Evolutionary conservation across 768 basidiomycete species (phyloP), one percentile per base, ranked within the genome.

Genomic region (Glaciozyma martinii): DNA sequence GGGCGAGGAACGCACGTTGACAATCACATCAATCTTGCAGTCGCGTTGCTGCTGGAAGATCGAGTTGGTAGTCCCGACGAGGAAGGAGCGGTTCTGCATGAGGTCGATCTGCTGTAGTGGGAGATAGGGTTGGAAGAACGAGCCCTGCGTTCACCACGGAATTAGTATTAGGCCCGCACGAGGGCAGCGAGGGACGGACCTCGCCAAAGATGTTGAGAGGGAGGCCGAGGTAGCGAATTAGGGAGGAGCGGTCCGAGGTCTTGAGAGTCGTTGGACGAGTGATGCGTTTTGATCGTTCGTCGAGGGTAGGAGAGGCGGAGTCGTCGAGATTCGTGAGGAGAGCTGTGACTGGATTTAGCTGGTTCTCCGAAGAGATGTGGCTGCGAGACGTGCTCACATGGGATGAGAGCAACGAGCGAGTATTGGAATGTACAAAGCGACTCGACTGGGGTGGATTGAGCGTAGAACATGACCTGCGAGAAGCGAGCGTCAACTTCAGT

Each of bases 111-210:
- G 93, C 76, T 99, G 95, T 3, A 99, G 77, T 0, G 95, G 94
- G 18, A 98, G 79, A 75, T 98, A 99, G 3, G 95, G 95, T 75
- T 99, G 95, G 78, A 99, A 99, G 79, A 98, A 93, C 6, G 91
- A 83, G 71, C 91, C 89, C 86, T 90, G 70, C 53, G 44, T 18
- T 43, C 57, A 21, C 33, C 29, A n/a, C 21, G n/a, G n/a, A n/a
- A 19, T 16, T 10, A 33, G 29, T 16, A 30, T 19, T 7, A 27
- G 27, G 54, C 37, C 27, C 12, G 5, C 16, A 5, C 30, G n/a
- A 42, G 21, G 6, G 21, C 37, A 49, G 37, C 29, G 10, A 13
- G 57, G 10, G 50, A 42, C 77, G 61, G 65, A 90, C 90, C 81
- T 87, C 87, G 62, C 92, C 92, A 60, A 94, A 95, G n/a, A 93